Conservation (phyloP, 2,329 filamentous ascomycete species). For the Colletotrichum cereale region DNA sequence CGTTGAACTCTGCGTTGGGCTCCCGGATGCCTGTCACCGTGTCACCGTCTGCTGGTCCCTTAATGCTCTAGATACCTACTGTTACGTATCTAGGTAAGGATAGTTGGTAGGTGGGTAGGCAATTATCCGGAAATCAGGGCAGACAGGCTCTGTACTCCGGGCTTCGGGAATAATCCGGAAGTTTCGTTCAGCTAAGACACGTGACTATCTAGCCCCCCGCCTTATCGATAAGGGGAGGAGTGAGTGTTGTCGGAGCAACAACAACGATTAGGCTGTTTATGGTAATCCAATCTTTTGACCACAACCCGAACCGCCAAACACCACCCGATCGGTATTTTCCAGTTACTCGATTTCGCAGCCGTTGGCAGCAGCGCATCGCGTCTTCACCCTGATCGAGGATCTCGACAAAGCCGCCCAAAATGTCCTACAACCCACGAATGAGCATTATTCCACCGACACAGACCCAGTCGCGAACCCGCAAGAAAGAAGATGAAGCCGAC, state of each 20-base stretch:
- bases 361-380: not conserved
- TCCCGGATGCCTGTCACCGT: constrained; percentile 7
- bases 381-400: not conserved
- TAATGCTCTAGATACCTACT: not conserved
- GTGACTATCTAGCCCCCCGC: not conserved
- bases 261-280: constrained; percentile 13
- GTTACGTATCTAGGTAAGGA: too few relatives aligned
- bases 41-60: constrained; percentile 1
- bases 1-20: not conserved
- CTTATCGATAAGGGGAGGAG: constrained; percentile 1
- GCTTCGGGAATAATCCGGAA: not conserved
- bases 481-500: constrained; percentile 71
- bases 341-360: not conserved
- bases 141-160: not conserved
- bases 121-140: not conserved
- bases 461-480: constrained; percentile 64
- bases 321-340: not conserved
- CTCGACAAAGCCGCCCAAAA: constrained; percentile 47
- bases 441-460: constrained; percentile 69
- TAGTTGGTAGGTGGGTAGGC: not conserved
- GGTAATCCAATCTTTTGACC: constrained; percentile 8
- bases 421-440: constrained; percentile 72
- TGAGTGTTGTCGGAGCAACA: constrained; percentile 37
- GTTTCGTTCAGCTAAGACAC: not conserved
- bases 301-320: constrained; percentile 8